Percentiles rank a stretch among this genome's conserved stretches.
Evolutionary conservation across 768 basidiomycete species (phyloP).

Genomic region (Rhizopogon rudus): DNA sequence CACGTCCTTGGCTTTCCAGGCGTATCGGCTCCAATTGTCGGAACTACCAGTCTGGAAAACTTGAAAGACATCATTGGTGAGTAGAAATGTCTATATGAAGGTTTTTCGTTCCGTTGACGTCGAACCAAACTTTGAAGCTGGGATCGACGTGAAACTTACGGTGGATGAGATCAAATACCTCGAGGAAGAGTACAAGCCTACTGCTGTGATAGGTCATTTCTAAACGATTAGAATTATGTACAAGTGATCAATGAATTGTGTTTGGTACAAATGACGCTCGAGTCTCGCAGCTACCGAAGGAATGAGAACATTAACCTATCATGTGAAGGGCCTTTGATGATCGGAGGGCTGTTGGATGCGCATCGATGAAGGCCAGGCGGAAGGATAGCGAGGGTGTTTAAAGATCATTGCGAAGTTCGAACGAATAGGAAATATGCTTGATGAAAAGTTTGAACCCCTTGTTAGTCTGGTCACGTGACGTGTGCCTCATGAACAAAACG

Average conservation of each 20-base stretch:
- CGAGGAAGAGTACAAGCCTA: conserved; percentile 39
- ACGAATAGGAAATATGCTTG: too few species aligned
- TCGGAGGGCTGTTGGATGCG: too few species aligned
- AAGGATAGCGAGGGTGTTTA: too few species aligned
- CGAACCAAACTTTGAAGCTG: conserved; percentile 12
- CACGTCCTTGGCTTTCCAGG: conserved; percentile 7
- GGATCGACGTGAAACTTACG: conserved; percentile 38
- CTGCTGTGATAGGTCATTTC: conserved; percentile 34
- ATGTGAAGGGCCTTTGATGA: too few species aligned
- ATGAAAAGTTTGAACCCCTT: too few species aligned
- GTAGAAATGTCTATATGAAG: conserved; percentile 1
- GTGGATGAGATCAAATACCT: conserved; percentile 45
- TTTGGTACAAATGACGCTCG: not conserved
- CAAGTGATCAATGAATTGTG: not conserved
- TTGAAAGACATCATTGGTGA: conserved; percentile 36
- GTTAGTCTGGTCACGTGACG: not conserved
- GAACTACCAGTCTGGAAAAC: conserved; percentile 35
- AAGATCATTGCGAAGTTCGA: too few species aligned
- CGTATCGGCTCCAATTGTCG: conserved; percentile 41
- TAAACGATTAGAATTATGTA: not conserved
- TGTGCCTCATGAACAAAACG: too few species aligned
- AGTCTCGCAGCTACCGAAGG: not conserved
- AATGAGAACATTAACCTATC: too few species aligned
- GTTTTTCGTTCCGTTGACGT: conserved; percentile 2
- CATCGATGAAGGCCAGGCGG: too few species aligned